Percentiles rank a stretch among this genome's conserved stretches.
Evolutionary conservation across 2,329 filamentous ascomycete species (phyloP).

Genomic region (Calycina herbarum): DNA sequence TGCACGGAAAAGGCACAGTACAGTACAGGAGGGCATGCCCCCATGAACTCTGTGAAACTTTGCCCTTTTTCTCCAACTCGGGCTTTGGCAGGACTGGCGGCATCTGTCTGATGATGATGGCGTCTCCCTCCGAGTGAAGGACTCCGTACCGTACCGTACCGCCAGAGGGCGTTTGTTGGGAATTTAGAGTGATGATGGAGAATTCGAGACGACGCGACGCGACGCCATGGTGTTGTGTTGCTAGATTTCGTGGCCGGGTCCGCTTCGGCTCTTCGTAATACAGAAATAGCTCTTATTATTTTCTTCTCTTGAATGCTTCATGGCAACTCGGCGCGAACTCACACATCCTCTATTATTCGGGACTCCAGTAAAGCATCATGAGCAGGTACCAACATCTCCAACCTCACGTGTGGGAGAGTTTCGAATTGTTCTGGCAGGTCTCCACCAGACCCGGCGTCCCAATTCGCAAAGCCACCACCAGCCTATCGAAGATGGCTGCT

Average conservation of each 20-base stretch:
- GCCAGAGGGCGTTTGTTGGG: background rate
- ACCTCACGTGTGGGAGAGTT: background rate
- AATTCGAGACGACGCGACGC: background rate
- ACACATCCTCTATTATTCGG: background rate
- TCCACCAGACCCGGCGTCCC: background rate
- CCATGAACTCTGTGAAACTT: slow-evolving; percentile 7
- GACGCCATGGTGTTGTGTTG: too few relatives aligned
- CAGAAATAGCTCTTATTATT: background rate
- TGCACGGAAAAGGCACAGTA: slow-evolving; percentile 14
- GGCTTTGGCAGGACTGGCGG: background rate
- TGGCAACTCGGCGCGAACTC: background rate
- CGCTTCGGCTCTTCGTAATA: background rate
- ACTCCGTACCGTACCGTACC: background rate
- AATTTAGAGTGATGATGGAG: background rate
- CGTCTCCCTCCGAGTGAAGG: background rate
- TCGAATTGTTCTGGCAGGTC: background rate
- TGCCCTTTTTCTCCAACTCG: background rate
- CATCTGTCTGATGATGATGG: background rate
- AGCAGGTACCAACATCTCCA: background rate
- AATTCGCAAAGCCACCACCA: background rate
- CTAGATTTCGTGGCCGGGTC: background rate
- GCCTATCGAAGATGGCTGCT: background rate
- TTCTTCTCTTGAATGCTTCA: background rate
- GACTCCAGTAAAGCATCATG: slow-evolving; percentile 4
- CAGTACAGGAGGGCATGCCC: background rate